Conservation (phyloP, 345 rosid genomes). For the Bruguiera parviflora region DNA sequence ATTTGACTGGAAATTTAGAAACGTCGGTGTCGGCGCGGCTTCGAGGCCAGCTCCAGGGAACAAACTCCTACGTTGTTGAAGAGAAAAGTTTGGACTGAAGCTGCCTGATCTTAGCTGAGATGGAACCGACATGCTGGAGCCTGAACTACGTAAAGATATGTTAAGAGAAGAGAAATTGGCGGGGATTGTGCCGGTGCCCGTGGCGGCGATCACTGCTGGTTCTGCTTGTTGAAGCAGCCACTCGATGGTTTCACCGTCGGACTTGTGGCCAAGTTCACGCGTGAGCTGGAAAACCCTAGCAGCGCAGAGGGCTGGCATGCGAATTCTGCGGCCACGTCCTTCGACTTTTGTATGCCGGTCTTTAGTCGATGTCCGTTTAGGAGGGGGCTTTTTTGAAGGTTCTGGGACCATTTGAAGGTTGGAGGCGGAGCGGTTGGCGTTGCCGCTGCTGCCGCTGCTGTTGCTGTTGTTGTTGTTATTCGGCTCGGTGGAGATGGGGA, state of each 20-base stretch:
- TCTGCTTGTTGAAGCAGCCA: conserved; percentile 99
- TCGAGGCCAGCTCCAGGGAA: conserved; percentile 58
- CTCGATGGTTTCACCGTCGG: conserved; percentile 95
- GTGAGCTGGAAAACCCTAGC: conserved; percentile 97
- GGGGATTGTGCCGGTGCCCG: conserved; percentile 96
- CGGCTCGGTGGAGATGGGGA: conserved; percentile 33
- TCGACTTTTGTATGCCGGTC: conserved; percentile 97
- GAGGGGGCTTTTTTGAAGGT: conserved; percentile 61
- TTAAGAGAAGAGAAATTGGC: conserved; percentile 93
- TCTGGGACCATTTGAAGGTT: conserved; percentile 35
- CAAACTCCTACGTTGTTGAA: conserved; percentile 46
- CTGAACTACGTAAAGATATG: conserved; percentile 86
- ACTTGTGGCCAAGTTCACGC: conserved; percentile 87
- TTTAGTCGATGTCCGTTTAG: conserved; percentile 82
- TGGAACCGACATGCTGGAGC: conserved; percentile 84
- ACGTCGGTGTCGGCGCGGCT: conserved; percentile 43
- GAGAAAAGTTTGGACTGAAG: conserved; percentile 57
- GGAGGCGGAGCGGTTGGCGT: conserved; percentile 34
- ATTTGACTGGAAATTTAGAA: conserved; percentile 68
- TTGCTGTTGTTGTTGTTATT: conserved; percentile 12
- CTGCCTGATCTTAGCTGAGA: conserved; percentile 65
- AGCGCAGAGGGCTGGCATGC: conserved; percentile 99
- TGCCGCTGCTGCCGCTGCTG: conserved; percentile 22
- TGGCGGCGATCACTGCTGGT: conserved; percentile 94
- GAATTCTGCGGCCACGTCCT: conserved; percentile 91